Conservation (phyloP, 495 filamentous ascomycete genomes). For the Baudoinia panamericana region DNA sequence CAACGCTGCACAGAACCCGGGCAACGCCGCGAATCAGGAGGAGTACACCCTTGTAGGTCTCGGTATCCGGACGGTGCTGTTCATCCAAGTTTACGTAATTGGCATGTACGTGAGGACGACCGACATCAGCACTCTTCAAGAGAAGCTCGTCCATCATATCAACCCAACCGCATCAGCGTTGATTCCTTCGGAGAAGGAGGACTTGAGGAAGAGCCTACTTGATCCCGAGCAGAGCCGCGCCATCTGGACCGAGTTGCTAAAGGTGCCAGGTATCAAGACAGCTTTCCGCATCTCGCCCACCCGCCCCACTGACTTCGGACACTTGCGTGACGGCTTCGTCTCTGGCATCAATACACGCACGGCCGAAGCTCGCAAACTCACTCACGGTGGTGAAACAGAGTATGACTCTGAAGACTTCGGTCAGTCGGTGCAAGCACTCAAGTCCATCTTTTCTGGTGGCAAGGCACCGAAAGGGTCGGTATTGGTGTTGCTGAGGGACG, state of each 20-base stretch:
- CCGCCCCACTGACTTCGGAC: slow-evolving; percentile 79
- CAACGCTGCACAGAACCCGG: slow-evolving; percentile 20
- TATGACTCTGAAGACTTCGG: slow-evolving; percentile 62
- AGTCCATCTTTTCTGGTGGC: slow-evolving; percentile 57
- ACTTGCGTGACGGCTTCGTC: slow-evolving; percentile 83
- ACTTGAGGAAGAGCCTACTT: slow-evolving; percentile 51
- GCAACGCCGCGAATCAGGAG: slow-evolving; percentile 24
- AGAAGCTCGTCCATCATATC: slow-evolving; percentile 36
- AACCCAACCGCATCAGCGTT: slow-evolving; percentile 58
- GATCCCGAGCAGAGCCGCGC: slow-evolving; percentile 53
- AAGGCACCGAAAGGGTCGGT: slow-evolving; percentile 62
- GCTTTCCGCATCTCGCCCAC: slow-evolving; percentile 70
- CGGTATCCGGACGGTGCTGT: slow-evolving; percentile 72
- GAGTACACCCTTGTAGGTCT: slow-evolving; percentile 82
- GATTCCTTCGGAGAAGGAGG: slow-evolving; percentile 62
- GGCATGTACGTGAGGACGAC: slow-evolving; percentile 75
- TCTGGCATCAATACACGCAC: slow-evolving; percentile 65
- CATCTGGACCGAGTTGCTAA: slow-evolving; percentile 61
- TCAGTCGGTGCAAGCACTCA: slow-evolving; percentile 57
- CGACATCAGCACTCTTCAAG: slow-evolving; percentile 52
- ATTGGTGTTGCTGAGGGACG: slow-evolving; percentile 57
- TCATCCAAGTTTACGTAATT: slow-evolving; percentile 90
- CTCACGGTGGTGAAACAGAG: slow-evolving; percentile 15
- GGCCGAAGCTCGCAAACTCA: slow-evolving; percentile 26
- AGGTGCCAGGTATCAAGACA: slow-evolving; percentile 35